These are phyloP conservation scores for Sporisorium scitamineum DNA, from an alignment of 1,284 basidiomycete genomes.

Conservation along the genomic window DNA sequence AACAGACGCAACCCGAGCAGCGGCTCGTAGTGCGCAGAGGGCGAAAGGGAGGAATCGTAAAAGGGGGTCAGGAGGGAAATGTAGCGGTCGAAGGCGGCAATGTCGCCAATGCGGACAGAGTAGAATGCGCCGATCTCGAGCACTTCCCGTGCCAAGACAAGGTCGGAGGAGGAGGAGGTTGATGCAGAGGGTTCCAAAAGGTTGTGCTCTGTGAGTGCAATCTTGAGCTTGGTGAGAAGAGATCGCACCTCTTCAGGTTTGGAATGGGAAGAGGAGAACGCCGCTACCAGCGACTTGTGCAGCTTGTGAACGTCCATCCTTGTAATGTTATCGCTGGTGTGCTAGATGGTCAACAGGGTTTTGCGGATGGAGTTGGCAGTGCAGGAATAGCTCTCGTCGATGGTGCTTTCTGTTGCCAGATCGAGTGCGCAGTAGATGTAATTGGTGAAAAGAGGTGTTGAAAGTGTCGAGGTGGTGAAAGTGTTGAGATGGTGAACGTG, in stretches of 20 bases:
- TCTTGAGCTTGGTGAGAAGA: constrained; percentile 72
- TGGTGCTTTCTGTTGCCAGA: too few species aligned
- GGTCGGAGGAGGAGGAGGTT: constrained; percentile 3
- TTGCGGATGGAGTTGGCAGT: background rate
- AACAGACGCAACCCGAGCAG: constrained; percentile 94
- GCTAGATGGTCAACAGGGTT: background rate
- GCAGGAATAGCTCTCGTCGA: too few species aligned
- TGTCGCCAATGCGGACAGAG: constrained; percentile 87
- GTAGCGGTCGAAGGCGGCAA: constrained; percentile 93
- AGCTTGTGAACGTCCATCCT: constrained; percentile 27
- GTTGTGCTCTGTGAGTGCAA: constrained; percentile 81
- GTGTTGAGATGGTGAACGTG: background rate
- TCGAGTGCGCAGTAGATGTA: background rate
- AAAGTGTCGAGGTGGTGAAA: background rate
- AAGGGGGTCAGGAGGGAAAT: constrained; percentile 91
- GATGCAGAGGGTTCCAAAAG: constrained; percentile 75
- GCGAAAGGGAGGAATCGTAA: constrained; percentile 80
- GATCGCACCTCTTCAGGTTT: constrained; percentile 37
- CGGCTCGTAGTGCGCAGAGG: constrained; percentile 86
- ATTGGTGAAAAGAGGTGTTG: too few species aligned
- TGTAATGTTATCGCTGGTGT: background rate
- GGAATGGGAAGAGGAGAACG: constrained; percentile 25
- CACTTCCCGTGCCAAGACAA: constrained; percentile 79
- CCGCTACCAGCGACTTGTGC: constrained; percentile 35
- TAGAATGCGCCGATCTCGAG: constrained; percentile 95